These are phyloP conservation scores for Aspergillus panamensis DNA, from an alignment of 495 filamentous ascomycete species.

Conservation along the genomic window DNA sequence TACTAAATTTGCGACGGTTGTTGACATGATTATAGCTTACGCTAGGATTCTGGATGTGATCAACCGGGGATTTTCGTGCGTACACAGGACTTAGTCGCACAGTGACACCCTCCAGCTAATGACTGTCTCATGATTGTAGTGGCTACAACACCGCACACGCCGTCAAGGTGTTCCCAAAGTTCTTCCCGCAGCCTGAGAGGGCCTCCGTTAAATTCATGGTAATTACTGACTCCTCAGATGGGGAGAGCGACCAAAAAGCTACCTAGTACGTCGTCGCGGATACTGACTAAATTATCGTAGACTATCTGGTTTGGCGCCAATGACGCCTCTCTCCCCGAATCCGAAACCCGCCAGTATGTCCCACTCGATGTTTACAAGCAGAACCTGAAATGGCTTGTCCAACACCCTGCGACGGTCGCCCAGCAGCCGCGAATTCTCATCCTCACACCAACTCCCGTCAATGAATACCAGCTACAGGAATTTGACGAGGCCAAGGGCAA, in stretches of 20 bases:
- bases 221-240: slow-evolving; percentile 19
- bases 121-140: slow-evolving; percentile 28
- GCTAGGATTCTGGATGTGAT: slow-evolving; percentile 63
- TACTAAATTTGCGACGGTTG: neutral
- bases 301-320: slow-evolving; percentile 85
- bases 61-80: slow-evolving; percentile 62
- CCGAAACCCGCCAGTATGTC: slow-evolving; percentile 60
- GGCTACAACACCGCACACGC: slow-evolving; percentile 69
- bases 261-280: too few species aligned
- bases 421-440: slow-evolving; percentile 73
- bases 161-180: slow-evolving; percentile 52
- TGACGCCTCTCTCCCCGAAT: slow-evolving; percentile 65
- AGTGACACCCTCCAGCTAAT: neutral
- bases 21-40: slow-evolving; percentile 46
- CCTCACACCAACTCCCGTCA: slow-evolving; percentile 74
- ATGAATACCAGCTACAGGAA: slow-evolving; percentile 63
- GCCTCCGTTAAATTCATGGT: slow-evolving; percentile 67
- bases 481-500: slow-evolving; percentile 51
- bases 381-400: slow-evolving; percentile 66
- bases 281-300: slow-evolving; percentile 37
- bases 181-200: slow-evolving; percentile 54
- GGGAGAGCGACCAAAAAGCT: neutral
- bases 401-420: slow-evolving; percentile 60
- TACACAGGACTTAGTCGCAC: neutral
- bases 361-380: slow-evolving; percentile 65